Percentiles rank a stretch among this genome's conserved stretches.
These are phyloP conservation scores for Diaporthe longicolla DNA, from an alignment of 2,329 filamentous ascomycete genomes.

Conservation along the genomic window DNA sequence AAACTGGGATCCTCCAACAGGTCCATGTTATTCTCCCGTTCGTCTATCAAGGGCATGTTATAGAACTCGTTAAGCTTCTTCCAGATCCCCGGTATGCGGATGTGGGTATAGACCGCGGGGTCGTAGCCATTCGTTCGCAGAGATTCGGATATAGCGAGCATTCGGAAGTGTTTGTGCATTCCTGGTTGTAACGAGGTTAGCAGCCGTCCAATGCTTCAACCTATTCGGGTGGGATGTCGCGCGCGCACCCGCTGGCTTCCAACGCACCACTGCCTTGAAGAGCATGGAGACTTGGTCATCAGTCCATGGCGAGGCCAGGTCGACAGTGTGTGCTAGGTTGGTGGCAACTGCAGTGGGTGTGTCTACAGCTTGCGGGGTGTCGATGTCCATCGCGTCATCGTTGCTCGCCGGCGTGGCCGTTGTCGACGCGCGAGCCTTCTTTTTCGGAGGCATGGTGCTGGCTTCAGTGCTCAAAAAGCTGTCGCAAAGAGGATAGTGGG, in stretches of 20 bases:
- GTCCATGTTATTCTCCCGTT: conserved; percentile 77
- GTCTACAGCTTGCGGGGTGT: conserved; percentile 69
- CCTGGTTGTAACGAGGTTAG: conserved; percentile 62
- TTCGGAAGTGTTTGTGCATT: conserved; percentile 94
- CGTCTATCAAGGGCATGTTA: conserved; percentile 87
- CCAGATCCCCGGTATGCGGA: conserved; percentile 93
- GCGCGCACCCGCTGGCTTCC: conserved; percentile 89
- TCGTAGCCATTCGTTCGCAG: conserved; percentile 85
- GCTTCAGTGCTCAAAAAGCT: background rate
- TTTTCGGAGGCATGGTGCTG: conserved; percentile 72
- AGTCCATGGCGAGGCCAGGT: conserved; percentile 84
- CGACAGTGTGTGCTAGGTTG: conserved; percentile 55
- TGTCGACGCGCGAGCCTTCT: conserved; percentile 70
- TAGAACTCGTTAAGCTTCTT: conserved; percentile 86
- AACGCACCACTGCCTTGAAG: conserved; percentile 92
- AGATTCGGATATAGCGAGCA: conserved; percentile 87
- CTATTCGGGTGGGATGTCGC: background rate
- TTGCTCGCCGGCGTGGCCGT: conserved; percentile 63
- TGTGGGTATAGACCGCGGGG: conserved; percentile 79
- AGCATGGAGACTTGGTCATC: conserved; percentile 95
- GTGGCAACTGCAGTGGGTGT: conserved; percentile 59
- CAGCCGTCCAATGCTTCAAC: conserved; percentile 23
- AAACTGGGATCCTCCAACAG: conserved; percentile 70
- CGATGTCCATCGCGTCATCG: conserved; percentile 73
- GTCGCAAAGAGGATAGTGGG: background rate